Evolutionary conservation across 2,329 filamentous ascomycete genomes (phyloP), one percentile per base, ranked within the genome.

Genomic region (Ascochyta koolunga): DNA sequence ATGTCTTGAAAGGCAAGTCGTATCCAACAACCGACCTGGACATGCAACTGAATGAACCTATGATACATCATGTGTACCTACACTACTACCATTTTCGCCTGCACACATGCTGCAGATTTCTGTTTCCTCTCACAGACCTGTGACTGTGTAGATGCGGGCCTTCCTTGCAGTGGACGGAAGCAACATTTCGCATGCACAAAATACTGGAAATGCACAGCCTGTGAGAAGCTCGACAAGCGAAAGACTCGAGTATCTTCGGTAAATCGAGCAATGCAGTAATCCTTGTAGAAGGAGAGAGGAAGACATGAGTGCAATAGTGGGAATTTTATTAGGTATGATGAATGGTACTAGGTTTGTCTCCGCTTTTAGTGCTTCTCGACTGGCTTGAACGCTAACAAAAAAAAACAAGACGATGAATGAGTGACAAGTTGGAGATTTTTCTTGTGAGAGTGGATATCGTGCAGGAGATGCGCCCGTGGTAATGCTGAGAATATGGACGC

Each of bases 381-480:
- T 21, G 45, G 51, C 45, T 54, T 49, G 45, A 54, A 49, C 51
- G 51, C 51, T 54, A 32, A 27, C 45, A 39, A 13, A 36, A 10
- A 11, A 24, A 32, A 41, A 32, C n/a, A n/a, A 24, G 22, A 24
- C 8, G 22, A 16, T n/a, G 4, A 41, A 41, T 11, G 40, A 45
- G 31, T 41, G 40, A 54, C 15, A 22, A 19, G 22, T 15, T 45
- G 4, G 36, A 45, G 21, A 54, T 18, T 10, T 7, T 6, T 18
- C 29, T n/a, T 27, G 5, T 22, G n/a, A 25, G 21, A 21, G n/a
- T 41, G 40, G 45, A 46, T 54, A 49, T 45, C 45, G 31, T 35
- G 15, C 13, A 31, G 18, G 5, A 21, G 6, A 39, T 45, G 36
- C 51, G 51, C 51, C 41, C 25, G 24, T 36, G 9, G 35, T 42